These are phyloP conservation scores for Jackrogersella multiformis DNA, from an alignment of 495 filamentous ascomycete species.

Conservation along the genomic window DNA sequence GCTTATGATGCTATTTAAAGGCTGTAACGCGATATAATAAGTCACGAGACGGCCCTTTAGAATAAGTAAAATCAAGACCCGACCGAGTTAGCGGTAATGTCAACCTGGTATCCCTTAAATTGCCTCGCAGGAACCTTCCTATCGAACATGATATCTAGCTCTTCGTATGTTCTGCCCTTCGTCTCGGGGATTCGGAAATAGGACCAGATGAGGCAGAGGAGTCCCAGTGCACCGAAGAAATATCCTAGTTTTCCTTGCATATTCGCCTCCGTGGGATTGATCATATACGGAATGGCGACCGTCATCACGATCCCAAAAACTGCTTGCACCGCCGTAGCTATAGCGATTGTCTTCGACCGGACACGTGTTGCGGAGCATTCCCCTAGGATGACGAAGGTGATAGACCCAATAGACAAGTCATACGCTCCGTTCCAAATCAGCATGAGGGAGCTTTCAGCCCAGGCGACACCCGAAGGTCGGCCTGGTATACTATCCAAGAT, in stretches of 20 bases:
- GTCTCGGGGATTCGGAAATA: conserved; percentile 70
- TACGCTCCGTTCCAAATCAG: conserved; percentile 68
- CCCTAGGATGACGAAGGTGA: conserved; percentile 69
- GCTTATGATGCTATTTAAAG: no score
- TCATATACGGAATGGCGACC: conserved; percentile 71
- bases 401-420: conserved; percentile 65
- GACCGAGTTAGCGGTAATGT: conserved; percentile 20
- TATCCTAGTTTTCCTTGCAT: conserved; percentile 73
- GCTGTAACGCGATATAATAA: no score
- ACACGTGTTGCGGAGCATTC: conserved; percentile 67
- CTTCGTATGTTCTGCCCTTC: conserved; percentile 66
- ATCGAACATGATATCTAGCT: conserved; percentile 63
- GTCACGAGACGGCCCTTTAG: no score
- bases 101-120: conserved; percentile 52
- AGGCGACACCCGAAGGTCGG: conserved; percentile 53
- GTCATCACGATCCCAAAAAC: conserved; percentile 68
- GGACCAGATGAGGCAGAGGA: conserved; percentile 54
- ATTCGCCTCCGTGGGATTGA: conserved; percentile 71
- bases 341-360: conserved; percentile 68
- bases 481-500: conserved; percentile 64
- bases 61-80: conserved; percentile 25
- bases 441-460: conserved; percentile 64
- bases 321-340: conserved; percentile 69
- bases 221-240: conserved; percentile 68
- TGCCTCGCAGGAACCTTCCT: conserved; percentile 64